These are phyloP conservation scores for Lentinus tigrinus DNA, from an alignment of 768 basidiomycete genomes.

Conservation along the genomic window DNA sequence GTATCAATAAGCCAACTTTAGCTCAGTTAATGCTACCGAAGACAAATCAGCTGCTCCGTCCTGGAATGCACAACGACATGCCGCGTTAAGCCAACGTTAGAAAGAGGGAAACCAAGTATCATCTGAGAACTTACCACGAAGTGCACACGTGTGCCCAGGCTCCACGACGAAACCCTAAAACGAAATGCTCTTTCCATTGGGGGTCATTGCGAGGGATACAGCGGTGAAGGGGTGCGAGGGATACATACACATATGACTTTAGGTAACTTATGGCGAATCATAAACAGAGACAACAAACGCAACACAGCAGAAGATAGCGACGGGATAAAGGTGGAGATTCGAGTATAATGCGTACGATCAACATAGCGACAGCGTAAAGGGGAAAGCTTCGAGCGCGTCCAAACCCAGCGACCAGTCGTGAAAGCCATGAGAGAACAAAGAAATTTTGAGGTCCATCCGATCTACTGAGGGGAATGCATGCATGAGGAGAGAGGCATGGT, in stretches of 20 bases:
- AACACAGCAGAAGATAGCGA: conserved; percentile 14
- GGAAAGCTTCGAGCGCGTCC: conserved; percentile 9
- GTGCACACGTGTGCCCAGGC: too few relatives aligned
- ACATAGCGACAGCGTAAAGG: conserved; percentile 16
- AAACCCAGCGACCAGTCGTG: conserved; percentile 8
- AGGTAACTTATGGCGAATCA: conserved; percentile 4
- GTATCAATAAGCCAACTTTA: too few relatives aligned
- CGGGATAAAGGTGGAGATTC: background rate
- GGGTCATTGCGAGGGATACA: conserved; percentile 11
- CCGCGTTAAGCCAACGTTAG: too few relatives aligned
- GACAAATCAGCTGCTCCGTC: too few relatives aligned
- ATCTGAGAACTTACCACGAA: too few relatives aligned
- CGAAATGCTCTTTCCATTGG: background rate
- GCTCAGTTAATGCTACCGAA: too few relatives aligned
- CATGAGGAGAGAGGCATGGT: conserved; percentile 1
- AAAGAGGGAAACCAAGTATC: too few relatives aligned
- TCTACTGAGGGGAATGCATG: conserved; percentile 5
- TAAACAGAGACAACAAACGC: conserved; percentile 9
- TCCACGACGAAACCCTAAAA: too few relatives aligned
- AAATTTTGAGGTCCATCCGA: conserved; percentile 1
- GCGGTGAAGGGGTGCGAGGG: background rate
- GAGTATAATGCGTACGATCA: conserved; percentile 18
- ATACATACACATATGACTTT: conserved; percentile 19
- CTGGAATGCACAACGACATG: too few relatives aligned
- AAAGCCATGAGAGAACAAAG: conserved; percentile 5